Conservation (phyloP, 768 basidiomycete species). For the Tylopilus sp. region DNA sequence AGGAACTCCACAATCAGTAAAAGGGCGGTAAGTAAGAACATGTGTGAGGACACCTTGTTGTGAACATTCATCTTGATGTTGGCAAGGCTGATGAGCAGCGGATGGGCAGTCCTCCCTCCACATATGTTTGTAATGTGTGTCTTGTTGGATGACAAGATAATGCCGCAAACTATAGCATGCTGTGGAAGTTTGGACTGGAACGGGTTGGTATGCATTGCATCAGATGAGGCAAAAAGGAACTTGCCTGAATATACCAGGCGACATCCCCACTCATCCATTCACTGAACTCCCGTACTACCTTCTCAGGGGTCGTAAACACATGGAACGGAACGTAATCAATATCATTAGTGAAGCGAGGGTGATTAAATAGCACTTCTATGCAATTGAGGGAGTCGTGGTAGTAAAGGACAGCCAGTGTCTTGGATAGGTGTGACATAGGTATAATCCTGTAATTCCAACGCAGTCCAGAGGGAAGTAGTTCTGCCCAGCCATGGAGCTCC, state of each 20-base stretch:
- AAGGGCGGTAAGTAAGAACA: background rate
- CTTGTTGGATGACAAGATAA: background rate
- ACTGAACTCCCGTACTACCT: background rate
- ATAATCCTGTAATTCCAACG: constrained; percentile 19
- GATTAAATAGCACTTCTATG: constrained; percentile 15
- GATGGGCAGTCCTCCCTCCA: background rate
- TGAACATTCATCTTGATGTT: background rate
- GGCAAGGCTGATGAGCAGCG: background rate
- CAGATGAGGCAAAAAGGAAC: too few relatives aligned
- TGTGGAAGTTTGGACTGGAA: too few relatives aligned
- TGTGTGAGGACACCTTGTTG: background rate
- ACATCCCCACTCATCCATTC: constrained; percentile 21
- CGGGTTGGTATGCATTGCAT: too few relatives aligned
- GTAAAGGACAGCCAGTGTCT: background rate
- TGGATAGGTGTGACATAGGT: constrained; percentile 15
- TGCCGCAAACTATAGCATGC: background rate
- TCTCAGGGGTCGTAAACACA: background rate
- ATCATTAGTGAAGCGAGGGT: background rate
- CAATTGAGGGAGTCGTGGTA: constrained; percentile 19
- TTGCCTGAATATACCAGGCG: background rate
- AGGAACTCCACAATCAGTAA: background rate
- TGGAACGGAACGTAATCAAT: background rate
- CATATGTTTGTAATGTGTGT: background rate
- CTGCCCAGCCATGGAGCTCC: constrained; percentile 17
- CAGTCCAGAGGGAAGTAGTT: constrained; percentile 26